Evolutionary conservation across 305 asterid species (phyloP), one percentile per base, ranked within the genome.

Genomic region (Coffea humblotiana): DNA sequence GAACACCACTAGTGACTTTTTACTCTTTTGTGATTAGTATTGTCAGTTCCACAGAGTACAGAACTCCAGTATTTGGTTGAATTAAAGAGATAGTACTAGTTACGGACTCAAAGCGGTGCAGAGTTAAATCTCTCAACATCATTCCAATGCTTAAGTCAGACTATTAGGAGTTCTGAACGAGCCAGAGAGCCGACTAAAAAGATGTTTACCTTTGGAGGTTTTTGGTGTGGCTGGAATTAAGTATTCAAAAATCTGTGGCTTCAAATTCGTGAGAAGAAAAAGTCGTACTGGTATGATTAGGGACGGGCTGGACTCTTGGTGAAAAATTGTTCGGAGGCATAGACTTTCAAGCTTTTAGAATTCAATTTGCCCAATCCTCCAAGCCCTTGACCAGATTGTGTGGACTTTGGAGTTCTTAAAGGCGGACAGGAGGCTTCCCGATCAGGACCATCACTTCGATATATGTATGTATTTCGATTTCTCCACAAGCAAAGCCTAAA

Each of bases 251-350:
- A 37, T 4, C 43, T 7, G 56, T 12, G 11, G 43, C 6, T 29
- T 13, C 70, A 65, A 72, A 19, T 48, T 14, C 60, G 29, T 56
- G 66, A 75, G 78, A 76, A 47, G 79, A 43, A 52, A 70, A 76
- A 76, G 63, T 76, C 79, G 12, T 14, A 1, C 19, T 25, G 47
- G 8, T 61, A 76, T 76, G 71, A 76, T 76, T 76, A 76, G 48
- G 9, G 12, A 3, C 48, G 19, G 79, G 21, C 43, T 40, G 70
- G 70, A 65, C 43, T 29, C 9, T 11, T 45, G 29, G 40, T 47
- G 19, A 25, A 45, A 12, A 6, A 67, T 37, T 67, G 18, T 15
- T 67, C 35, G 23, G 3, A 16, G 8, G 10, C 27, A 29, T 65
- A 65, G 10, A 29, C 14, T 65, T 65, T 27, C 21, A 29, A 64